These are phyloP conservation scores for Rosellinia necatrix DNA, from an alignment of 2,329 filamentous ascomycete genomes.

Conservation along the genomic window DNA sequence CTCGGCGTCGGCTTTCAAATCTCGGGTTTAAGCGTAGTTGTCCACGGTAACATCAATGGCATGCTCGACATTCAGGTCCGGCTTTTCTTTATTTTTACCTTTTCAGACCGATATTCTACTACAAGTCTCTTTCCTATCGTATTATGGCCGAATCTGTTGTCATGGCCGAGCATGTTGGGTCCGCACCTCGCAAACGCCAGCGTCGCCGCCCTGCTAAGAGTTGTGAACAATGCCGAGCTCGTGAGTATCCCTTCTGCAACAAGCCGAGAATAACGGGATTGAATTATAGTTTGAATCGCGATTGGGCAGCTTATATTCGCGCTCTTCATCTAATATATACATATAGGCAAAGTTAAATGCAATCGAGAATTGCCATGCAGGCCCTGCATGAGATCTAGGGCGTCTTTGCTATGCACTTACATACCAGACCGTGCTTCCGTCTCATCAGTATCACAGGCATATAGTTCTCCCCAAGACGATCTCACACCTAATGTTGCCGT, in stretches of 20 bases:
- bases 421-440: constrained; percentile 1
- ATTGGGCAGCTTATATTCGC: background rate
- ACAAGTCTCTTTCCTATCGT: background rate
- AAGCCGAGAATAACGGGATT: background rate
- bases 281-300: background rate
- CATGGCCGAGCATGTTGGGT: constrained; percentile 27
- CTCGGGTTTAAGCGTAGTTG: background rate
- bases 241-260: constrained; percentile 9
- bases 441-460: background rate
- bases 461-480: background rate
- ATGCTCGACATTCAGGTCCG: too few relatives aligned
- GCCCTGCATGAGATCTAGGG: constrained; percentile 24
- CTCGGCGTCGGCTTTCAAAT: background rate
- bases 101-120: background rate
- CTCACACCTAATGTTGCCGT: background rate
- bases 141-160: constrained; percentile 4
- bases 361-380: constrained; percentile 28
- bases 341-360: constrained; percentile 27
- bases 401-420: constrained; percentile 27
- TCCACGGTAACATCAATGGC: too few relatives aligned
- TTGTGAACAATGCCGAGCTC: constrained; percentile 28
- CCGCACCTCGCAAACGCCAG: constrained; percentile 21
- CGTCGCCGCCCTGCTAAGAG: constrained; percentile 28
- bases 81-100: background rate
- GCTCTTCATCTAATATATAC: background rate